These are phyloP conservation scores for Candida lessepsii DNA, from an alignment of 805 yeast genomes.

Conservation along the genomic window DNA sequence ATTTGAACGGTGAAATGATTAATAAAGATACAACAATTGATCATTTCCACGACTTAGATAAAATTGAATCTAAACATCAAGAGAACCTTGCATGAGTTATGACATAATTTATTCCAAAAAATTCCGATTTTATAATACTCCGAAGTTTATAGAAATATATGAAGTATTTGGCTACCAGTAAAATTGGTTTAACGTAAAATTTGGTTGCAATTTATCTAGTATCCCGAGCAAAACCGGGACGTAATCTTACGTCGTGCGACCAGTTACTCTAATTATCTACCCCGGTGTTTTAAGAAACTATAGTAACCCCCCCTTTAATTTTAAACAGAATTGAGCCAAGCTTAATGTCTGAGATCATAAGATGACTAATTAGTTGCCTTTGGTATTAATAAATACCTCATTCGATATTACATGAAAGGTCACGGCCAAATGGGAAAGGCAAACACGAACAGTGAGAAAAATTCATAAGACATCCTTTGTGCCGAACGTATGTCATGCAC, in stretches of 20 bases:
- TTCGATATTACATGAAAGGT: background rate
- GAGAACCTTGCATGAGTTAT: background rate
- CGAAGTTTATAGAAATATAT: background rate
- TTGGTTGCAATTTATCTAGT: background rate
- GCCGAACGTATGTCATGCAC: background rate
- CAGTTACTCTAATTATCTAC: background rate
- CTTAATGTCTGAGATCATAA: too few species aligned
- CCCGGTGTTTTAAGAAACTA: background rate
- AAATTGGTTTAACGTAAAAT: too few species aligned
- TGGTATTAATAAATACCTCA: too few species aligned
- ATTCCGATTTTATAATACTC: background rate
- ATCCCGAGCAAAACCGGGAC: background rate
- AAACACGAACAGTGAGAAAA: too few species aligned
- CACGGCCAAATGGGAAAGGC: background rate
- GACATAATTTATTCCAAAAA: background rate
- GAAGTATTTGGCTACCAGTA: too few species aligned
- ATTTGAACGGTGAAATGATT: constrained; percentile 16
- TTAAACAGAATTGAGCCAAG: too few species aligned
- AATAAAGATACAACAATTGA: constrained; percentile 1
- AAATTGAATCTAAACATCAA: constrained; percentile 3
- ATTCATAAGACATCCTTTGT: constrained; percentile 4
- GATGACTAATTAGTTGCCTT: background rate
- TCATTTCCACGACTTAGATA: constrained; percentile 2
- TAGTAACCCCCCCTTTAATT: too few species aligned
- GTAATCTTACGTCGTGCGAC: background rate